Percentiles rank a stretch among this genome's conserved stretches.
Evolutionary conservation across 257 asterid species (phyloP).

Genomic region (Nicotiana noctiflora): DNA sequence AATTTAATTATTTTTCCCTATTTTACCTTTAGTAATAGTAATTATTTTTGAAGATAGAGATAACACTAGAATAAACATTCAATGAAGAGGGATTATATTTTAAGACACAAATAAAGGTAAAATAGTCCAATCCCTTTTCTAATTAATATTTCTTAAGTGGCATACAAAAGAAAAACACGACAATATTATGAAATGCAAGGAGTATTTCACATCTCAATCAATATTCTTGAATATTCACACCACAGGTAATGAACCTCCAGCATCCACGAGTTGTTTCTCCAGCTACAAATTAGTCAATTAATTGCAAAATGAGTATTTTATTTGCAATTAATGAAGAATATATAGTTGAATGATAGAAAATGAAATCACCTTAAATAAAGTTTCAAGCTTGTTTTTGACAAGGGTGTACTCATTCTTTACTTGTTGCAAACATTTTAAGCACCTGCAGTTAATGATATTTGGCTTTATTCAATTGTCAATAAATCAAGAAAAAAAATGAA

Average conservation of each 20-base stretch:
- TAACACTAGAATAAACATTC: too few species aligned
- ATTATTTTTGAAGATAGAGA: too few species aligned
- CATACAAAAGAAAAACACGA: too few species aligned
- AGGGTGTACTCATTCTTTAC: constrained; percentile 48
- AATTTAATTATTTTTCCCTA: too few species aligned
- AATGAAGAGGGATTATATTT: too few species aligned
- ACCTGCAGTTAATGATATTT: constrained; percentile 31
- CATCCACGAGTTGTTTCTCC: constrained; percentile 31
- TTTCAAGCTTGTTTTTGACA: constrained; percentile 67
- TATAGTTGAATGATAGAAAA: neutral
- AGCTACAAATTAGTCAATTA: constrained; percentile 15
- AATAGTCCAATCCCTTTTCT: too few species aligned
- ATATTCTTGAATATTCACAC: constrained; percentile 5
- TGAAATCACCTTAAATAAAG: constrained; percentile 54
- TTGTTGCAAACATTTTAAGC: constrained; percentile 60
- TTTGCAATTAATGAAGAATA: neutral
- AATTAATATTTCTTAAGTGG: too few species aligned
- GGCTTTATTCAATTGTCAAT: neutral
- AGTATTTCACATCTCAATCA: neutral
- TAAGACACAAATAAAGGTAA: too few species aligned
- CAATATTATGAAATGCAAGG: too few species aligned
- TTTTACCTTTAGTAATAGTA: too few species aligned
- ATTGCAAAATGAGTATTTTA: neutral
- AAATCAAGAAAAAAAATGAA: neutral
- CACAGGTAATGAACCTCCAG: constrained; percentile 33